These are phyloP conservation scores for Diaporthe citri DNA, from an alignment of 2,329 filamentous ascomycete species.

Conservation along the genomic window DNA sequence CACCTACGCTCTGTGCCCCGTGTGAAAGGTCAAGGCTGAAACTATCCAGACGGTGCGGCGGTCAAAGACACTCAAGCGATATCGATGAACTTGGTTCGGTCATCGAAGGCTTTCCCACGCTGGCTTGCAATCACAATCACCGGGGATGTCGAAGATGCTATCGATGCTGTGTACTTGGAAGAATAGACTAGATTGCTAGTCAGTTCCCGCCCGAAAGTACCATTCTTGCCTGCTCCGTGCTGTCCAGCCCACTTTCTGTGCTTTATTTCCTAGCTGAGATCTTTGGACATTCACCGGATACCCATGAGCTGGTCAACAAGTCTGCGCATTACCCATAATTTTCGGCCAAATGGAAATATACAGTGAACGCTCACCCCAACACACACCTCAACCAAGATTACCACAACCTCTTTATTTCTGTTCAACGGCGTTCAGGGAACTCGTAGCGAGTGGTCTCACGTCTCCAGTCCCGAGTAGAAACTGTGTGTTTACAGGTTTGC, in stretches of 20 bases:
- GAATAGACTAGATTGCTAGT: conserved; percentile 10
- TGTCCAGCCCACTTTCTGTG: not conserved
- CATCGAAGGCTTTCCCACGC: not conserved
- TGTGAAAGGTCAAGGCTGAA: conserved; percentile 27
- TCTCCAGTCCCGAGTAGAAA: not conserved
- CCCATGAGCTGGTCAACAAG: not conserved
- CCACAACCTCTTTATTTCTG: not conserved
- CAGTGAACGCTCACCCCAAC: not conserved
- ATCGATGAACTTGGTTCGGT: not conserved
- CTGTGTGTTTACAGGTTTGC: not conserved
- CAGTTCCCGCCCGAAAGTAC: not conserved
- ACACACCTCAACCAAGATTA: not conserved
- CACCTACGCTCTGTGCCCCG: conserved; percentile 4
- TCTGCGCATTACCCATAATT: not conserved
- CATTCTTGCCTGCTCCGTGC: not conserved
- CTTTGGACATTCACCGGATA: not conserved
- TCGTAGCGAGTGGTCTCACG: not conserved
- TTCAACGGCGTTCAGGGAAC: not conserved
- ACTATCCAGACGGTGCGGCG: not conserved
- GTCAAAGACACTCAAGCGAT: not conserved
- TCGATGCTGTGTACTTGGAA: not conserved
- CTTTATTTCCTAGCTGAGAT: not conserved
- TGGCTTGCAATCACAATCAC: not conserved
- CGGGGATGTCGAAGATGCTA: not conserved
- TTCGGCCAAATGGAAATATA: too few species aligned